phyloP scores from a whole-genome alignment of 495 filamentous ascomycete species.

The Xylaria castorea region DNA sequence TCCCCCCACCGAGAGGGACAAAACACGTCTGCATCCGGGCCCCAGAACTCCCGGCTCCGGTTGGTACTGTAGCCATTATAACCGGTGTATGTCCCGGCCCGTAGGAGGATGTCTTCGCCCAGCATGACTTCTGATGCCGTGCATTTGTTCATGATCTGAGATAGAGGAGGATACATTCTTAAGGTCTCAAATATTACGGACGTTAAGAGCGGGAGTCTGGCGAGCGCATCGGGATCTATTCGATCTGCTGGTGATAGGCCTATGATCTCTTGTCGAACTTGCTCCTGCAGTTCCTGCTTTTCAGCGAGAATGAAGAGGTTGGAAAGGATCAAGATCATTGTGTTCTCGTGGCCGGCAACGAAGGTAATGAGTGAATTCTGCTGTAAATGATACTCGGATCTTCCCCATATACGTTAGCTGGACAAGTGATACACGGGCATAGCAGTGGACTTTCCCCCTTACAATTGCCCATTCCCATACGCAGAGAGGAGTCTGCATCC shows the following conservation, averaged over 20 bases:
- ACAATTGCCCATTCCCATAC: slow-evolving; percentile 3
- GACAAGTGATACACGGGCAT: too few species aligned
- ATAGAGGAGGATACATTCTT: slow-evolving; percentile 47
- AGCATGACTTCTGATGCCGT: slow-evolving; percentile 33
- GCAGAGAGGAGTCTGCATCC: slow-evolving; percentile 15
- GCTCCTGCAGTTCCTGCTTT: background rate
- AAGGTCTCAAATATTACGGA: slow-evolving; percentile 41
- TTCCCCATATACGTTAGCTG: background rate
- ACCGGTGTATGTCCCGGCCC: slow-evolving; percentile 35
- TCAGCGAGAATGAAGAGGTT: slow-evolving; percentile 43
- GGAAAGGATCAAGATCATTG: slow-evolving; percentile 42
- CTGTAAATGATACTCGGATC: slow-evolving; percentile 37
- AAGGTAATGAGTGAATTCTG: slow-evolving; percentile 47
- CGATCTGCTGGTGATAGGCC: background rate
- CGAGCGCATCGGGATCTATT: slow-evolving; percentile 10
- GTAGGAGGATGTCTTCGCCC: slow-evolving; percentile 31
- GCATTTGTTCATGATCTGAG: slow-evolving; percentile 45
- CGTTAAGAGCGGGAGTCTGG: slow-evolving; percentile 36
- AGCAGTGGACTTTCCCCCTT: background rate
- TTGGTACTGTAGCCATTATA: slow-evolving; percentile 37
- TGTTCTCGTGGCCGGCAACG: slow-evolving; percentile 49
- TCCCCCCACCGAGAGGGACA: slow-evolving; percentile 34
- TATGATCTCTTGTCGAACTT: slow-evolving; percentile 11
- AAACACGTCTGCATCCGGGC: slow-evolving; percentile 33
- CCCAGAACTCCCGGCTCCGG: slow-evolving; percentile 34